phyloP scores from a whole-genome alignment of 345 rosid genomes.

The Noccaea bulbosa region DNA sequence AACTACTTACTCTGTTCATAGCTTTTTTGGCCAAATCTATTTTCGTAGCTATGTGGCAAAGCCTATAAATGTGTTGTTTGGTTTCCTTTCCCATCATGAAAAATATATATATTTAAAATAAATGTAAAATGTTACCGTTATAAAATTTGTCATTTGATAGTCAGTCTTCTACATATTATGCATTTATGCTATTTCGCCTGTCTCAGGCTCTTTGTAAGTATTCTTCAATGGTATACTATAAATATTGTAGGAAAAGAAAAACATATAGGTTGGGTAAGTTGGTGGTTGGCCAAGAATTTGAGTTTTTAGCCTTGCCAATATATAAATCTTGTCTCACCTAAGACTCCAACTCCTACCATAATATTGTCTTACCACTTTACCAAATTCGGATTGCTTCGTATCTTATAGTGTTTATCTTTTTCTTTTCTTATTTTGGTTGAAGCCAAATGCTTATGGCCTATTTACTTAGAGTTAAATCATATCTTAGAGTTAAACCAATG shows the following conservation, averaged over 20 bases:
- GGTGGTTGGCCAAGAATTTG: constrained; percentile 42
- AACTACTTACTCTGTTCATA: constrained; percentile 30
- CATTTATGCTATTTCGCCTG: too few species aligned
- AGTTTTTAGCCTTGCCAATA: constrained; percentile 11
- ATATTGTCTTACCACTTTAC: constrained; percentile 8
- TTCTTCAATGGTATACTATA: constrained; percentile 2
- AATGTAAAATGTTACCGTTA: constrained; percentile 37
- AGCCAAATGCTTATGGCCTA: neutral
- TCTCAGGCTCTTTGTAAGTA: too few species aligned
- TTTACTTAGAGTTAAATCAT: neutral
- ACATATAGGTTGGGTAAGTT: constrained; percentile 38
- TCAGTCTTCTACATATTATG: too few species aligned
- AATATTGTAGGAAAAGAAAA: constrained; percentile 20
- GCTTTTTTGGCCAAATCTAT: constrained; percentile 42
- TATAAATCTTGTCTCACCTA: constrained; percentile 39
- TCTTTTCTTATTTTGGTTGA: neutral
- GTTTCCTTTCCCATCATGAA: constrained; percentile 23
- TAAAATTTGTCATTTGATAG: neutral
- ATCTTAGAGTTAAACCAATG: neutral
- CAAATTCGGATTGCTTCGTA: constrained; percentile 14
- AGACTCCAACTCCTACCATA: constrained; percentile 32
- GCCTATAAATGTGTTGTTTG: constrained; percentile 13
- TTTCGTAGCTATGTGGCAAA: constrained; percentile 39
- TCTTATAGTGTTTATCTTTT: neutral
- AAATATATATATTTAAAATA: neutral